Base-by-base conservation (phyloP, 2,329 filamentous ascomycete species). In the Fusarium staphyleae region DNA sequence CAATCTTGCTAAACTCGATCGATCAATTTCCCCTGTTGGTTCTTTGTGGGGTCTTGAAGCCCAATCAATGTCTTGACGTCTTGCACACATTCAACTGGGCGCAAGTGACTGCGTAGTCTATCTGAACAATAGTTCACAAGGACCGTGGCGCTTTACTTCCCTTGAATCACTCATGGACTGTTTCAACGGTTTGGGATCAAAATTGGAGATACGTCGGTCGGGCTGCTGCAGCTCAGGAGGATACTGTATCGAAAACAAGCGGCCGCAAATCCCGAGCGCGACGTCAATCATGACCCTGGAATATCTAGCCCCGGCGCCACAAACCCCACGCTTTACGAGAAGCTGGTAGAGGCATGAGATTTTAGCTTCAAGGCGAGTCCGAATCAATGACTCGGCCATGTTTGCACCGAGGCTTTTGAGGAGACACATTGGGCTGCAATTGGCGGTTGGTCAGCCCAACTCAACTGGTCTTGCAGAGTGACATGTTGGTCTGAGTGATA, bases 291-390 rank as follows among this genome's bases (percentile, higher is more conserved):
- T 11, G 30, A 24, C 40, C 18, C 18, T 28, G 24, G 22, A 19
- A 9, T 28, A 12, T 12, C 32, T 28, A 45, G 32, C 7, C 12
- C n/a, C 33, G 18, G 22, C 15, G 13, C 28, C 39, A 42, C 4
- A 11, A 29, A 43, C n/a, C n/a, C 42, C 12, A 24, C 30, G 30
- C 30, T 26, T 45, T 45, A 45, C 42, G 42, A 45, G 42, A 45
- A 35, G 30, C 28, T 14, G 42, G 18, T 14, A 18, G 36, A 28
- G 30, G 26, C 19, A 26, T 45, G 42, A 24, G 19, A 45, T 45
- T 45, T 35, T 35, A 28, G 41, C 36, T 28, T 26, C 42, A 19
- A 45, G 30, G 7, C 22, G 22, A 24, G 22, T 24, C 22, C 5
- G 36, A 13, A 9, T 26, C 33, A 22, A 45, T 45, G 42, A 45